phyloP scores from a whole-genome alignment of 2,329 filamentous ascomycete species.

The Dactylella cylindrospora region DNA sequence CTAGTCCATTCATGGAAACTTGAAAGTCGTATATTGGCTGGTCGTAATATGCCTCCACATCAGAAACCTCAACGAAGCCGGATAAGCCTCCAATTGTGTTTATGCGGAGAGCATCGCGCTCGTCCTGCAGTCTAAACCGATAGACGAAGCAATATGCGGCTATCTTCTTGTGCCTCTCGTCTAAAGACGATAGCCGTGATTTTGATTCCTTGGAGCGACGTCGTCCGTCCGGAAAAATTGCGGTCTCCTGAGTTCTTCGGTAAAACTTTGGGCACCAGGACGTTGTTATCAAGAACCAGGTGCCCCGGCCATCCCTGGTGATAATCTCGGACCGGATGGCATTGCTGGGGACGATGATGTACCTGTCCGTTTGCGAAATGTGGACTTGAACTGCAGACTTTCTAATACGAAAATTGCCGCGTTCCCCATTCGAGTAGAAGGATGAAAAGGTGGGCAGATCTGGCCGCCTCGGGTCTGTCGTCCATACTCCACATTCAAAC shows the following conservation, averaged over 20 bases:
- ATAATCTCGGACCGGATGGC: conserved; percentile 10
- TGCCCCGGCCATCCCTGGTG: neutral
- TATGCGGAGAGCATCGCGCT: conserved; percentile 49
- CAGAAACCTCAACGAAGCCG: conserved; percentile 18
- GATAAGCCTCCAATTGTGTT: conserved; percentile 31
- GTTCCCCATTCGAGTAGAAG: neutral
- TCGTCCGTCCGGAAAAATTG: neutral
- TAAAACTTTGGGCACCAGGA: conserved; percentile 34
- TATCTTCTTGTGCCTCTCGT: conserved; percentile 52
- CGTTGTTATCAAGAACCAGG: conserved; percentile 20
- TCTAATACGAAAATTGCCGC: conserved; percentile 23
- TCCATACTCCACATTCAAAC: conserved; percentile 33
- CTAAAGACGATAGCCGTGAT: conserved; percentile 49
- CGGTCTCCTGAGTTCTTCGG: neutral
- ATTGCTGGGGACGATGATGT: conserved; percentile 16
- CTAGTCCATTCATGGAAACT: conserved; percentile 50
- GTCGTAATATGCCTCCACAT: conserved; percentile 8
- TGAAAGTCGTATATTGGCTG: conserved; percentile 39
- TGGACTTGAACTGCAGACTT: conserved; percentile 17
- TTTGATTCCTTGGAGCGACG: conserved; percentile 4
- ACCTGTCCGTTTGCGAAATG: neutral
- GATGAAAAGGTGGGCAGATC: conserved; percentile 17
- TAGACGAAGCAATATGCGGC: conserved; percentile 59
- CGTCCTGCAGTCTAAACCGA: conserved; percentile 51
- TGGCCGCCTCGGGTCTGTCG: conserved; percentile 21